Evolutionary conservation across 257 asterid species (phyloP).

Genomic region (Coffea eugenioides): DNA sequence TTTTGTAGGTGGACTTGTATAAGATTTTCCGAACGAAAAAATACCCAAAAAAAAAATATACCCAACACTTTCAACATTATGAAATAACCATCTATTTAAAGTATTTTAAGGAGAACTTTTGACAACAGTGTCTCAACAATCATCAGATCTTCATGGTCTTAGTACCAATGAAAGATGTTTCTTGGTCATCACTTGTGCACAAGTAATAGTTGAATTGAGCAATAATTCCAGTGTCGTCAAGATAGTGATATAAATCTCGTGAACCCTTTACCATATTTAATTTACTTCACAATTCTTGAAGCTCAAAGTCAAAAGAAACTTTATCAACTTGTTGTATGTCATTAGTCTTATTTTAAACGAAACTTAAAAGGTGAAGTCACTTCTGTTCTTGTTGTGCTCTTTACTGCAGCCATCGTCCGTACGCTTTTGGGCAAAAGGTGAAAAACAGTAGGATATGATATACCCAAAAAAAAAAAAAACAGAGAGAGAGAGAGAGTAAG

Average conservation of each 20-base stretch:
- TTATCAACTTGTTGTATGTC: not conserved
- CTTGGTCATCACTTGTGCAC: not conserved
- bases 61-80: no score
- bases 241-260: no score
- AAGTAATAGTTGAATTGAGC: no score
- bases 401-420: conserved; percentile 24
- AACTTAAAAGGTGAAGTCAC: not conserved
- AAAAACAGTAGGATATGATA: conserved; percentile 15
- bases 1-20: no score
- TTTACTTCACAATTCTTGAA: not conserved
- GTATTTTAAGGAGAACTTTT: no score
- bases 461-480: not conserved
- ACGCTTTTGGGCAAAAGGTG: conserved; percentile 29
- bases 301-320: no score
- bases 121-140: not conserved
- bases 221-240: no score
- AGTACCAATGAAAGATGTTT: not conserved
- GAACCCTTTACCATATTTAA: not conserved
- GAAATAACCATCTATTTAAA: no score
- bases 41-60: no score
- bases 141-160: not conserved
- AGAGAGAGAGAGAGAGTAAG: not conserved
- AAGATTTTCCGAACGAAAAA: no score
- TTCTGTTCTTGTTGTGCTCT: conserved; percentile 6
- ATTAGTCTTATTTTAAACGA: not conserved